A percentile compares a stretch with the other conserved stretches of the same genome.
Evolutionary conservation across 768 basidiomycete genomes (phyloP).

Genomic region (Phanerochaete carnosa): DNA sequence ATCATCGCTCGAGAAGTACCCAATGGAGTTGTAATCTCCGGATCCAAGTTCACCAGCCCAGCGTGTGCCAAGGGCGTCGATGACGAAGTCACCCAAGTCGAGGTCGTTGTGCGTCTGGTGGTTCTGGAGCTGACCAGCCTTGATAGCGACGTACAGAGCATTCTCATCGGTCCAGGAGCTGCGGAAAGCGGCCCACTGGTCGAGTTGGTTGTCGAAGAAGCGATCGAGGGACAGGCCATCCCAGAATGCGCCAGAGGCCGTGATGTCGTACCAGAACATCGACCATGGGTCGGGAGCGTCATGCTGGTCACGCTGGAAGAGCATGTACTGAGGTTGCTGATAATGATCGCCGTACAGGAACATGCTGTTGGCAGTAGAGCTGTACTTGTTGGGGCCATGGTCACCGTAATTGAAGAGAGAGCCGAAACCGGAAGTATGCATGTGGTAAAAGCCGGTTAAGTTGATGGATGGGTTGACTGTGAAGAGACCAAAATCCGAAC

Average conservation of each 20-base stretch:
- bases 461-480: constrained; percentile 65
- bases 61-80: constrained; percentile 89
- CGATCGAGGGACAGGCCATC: constrained; percentile 77
- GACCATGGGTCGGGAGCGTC: constrained; percentile 50
- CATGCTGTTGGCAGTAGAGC: constrained; percentile 88
- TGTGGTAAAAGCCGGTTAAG: constrained; percentile 83
- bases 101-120: constrained; percentile 97
- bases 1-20: constrained; percentile 75
- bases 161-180: constrained; percentile 88
- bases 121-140: constrained; percentile 73
- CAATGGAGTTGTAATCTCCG: constrained; percentile 71
- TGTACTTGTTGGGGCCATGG: constrained; percentile 92
- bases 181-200: constrained; percentile 91
- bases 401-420: constrained; percentile 83
- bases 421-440: constrained; percentile 83
- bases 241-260: constrained; percentile 88
- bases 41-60: constrained; percentile 96
- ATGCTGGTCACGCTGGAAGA: constrained; percentile 87
- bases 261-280: constrained; percentile 91
- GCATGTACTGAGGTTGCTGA: constrained; percentile 67
- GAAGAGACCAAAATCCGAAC: constrained; percentile 75
- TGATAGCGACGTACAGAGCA: constrained; percentile 84
- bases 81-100: constrained; percentile 91
- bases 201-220: constrained; percentile 67
- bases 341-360: constrained; percentile 72